Evolutionary conservation across 768 basidiomycete species (phyloP).

Genomic region (Leccinum barrowsii): DNA sequence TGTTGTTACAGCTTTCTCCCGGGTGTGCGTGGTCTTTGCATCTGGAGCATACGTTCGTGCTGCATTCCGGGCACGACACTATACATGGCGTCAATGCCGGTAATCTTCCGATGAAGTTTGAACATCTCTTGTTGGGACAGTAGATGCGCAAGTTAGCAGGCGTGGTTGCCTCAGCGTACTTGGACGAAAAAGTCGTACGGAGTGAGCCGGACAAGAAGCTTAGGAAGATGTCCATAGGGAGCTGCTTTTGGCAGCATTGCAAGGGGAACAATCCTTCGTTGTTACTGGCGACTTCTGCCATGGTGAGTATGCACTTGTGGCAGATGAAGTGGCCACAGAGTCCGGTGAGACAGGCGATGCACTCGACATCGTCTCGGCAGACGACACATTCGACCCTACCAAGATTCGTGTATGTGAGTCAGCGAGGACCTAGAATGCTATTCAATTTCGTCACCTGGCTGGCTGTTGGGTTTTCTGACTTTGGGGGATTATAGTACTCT

Average conservation of each 20-base stretch:
- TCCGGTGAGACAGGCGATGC: conserved; percentile 28
- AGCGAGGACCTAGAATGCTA: not conserved
- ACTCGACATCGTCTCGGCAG: conserved; percentile 36
- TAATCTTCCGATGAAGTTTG: conserved; percentile 44
- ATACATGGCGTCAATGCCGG: conserved; percentile 23
- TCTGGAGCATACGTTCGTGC: conserved; percentile 37
- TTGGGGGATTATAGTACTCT: not conserved
- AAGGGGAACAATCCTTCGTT: conserved; percentile 53
- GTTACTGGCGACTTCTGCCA: conserved; percentile 40
- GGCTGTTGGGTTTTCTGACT: not conserved
- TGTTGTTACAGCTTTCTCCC: conserved; percentile 38
- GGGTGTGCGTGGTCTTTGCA: conserved; percentile 50
- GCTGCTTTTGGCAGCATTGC: conserved; percentile 43
- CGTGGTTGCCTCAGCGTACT: conserved; percentile 45
- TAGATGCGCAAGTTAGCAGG: conserved; percentile 46
- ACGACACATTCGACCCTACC: conserved; percentile 35
- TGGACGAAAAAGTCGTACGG: conserved; percentile 36
- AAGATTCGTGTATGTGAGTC: not conserved
- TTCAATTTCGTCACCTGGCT: not conserved
- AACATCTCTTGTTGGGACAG: conserved; percentile 44
- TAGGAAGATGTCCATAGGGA: conserved; percentile 30
- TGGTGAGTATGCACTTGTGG: conserved; percentile 37
- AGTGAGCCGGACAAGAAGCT: conserved; percentile 32
- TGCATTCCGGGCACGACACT: conserved; percentile 41
- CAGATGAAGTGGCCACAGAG: conserved; percentile 50